Base-by-base conservation (phyloP, 345 rosid species). In the Geranium rotundifolium region DNA sequence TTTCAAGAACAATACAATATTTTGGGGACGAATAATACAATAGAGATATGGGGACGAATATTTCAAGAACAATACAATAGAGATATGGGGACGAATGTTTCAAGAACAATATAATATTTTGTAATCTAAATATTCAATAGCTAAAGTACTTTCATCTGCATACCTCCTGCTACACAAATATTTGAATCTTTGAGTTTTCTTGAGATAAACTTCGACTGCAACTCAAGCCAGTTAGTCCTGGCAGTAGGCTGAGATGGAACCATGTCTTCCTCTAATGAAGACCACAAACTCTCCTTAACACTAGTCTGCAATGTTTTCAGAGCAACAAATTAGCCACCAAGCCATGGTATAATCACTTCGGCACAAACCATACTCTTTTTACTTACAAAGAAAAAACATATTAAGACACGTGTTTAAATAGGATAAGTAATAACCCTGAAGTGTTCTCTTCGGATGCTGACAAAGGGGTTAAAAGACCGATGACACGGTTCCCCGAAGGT, bases 91-190 rank as follows among this genome's bases (percentile, higher is more conserved):
- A 65, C 55, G 41, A 17, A 30, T 19, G 15, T 41, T 52, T 31
- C 14, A 60, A 70, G 17, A 46, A n/a, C 39, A 61, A 10, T 30
- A 58, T 2, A 55, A 59, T 59, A 30, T 20, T 1, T 8, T 14
- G 15, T 10, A 34, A 55, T 16, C 29, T 14, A 70, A 60, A 58
- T 29, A 54, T 29, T 16, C 52, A 70, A 5, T 65, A 72, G 54
- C 63, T 66, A 67, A 31, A 70, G 63, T 56, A 72, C 29, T 59
- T 75, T 67, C 70, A 77, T 73, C 76, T 80, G 67, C 89, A 76
- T 86, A 93, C 99, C 99, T 88, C 99, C 99, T 64, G 88, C 88
- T 66, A 93, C 87, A 80, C 99, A 93, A 74, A 93, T 73, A 71
- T 85, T 90, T 64, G 95, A 81, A 73, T 88, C 90, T 75, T 72